Conservation (phyloP, 2,329 filamentous ascomycete genomes). For the Claviceps sorghi region DNA sequence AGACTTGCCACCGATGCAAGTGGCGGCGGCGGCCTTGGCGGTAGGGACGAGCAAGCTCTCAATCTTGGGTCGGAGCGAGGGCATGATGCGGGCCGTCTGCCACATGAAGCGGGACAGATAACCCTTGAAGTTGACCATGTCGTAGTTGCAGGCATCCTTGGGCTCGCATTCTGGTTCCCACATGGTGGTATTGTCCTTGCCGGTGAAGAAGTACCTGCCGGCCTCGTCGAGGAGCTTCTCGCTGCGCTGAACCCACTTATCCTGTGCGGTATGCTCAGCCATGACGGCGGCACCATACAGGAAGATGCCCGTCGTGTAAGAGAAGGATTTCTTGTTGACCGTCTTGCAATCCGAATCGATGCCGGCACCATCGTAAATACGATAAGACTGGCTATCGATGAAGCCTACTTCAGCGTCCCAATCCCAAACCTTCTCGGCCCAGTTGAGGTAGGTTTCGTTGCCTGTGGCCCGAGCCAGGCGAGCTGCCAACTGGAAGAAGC, state of each 20-base stretch:
- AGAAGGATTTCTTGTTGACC: constrained; percentile 43
- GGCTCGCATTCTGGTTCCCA: constrained; percentile 53
- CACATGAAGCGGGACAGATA: constrained; percentile 52
- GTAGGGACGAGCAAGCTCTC: constrained; percentile 33
- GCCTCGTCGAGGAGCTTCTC: constrained; percentile 36
- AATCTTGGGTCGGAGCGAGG: constrained; percentile 35
- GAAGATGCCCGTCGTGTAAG: constrained; percentile 51
- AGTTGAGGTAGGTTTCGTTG: constrained; percentile 49
- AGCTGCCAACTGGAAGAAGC: constrained; percentile 69
- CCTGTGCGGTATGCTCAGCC: constrained; percentile 42
- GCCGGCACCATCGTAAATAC: constrained; percentile 49
- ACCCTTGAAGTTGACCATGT: constrained; percentile 55
- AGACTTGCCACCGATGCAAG: constrained; percentile 40
- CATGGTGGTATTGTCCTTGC: constrained; percentile 44
- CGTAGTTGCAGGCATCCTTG: constrained; percentile 39
- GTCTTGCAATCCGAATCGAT: constrained; percentile 37
- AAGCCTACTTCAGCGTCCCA: constrained; percentile 46
- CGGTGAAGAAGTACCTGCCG: constrained; percentile 38
- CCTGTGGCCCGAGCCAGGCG: constrained; percentile 57
- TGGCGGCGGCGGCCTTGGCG: constrained; percentile 38
- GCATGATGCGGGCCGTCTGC: constrained; percentile 40
- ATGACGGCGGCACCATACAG: constrained; percentile 50
- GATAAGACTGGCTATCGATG: constrained; percentile 34
- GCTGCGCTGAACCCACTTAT: constrained; percentile 39
- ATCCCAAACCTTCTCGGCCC: constrained; percentile 53